Base-by-base conservation (phyloP, 495 filamentous ascomycete species). In the Aspergillus ellipticus region DNA sequence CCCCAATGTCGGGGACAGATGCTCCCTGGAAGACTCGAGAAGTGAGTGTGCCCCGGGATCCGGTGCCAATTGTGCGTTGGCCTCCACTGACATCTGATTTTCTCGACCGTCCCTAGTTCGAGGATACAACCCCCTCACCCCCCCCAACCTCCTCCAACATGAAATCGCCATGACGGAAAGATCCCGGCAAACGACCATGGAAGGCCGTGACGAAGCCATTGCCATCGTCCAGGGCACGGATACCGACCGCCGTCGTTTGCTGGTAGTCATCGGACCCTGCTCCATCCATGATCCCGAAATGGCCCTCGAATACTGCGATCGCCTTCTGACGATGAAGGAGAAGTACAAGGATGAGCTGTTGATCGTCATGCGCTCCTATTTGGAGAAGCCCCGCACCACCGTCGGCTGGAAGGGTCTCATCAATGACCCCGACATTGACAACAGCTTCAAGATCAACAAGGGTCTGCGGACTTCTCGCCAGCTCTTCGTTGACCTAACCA, bases 371-470 rank as follows among this genome's bases (percentile, higher is more conserved):
- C 89, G 95, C 47, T 88, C 90, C 49, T 99, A 99, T 81, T 85
- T 99, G 26, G 95, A 99, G 79, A 99, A 99, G 78, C 95, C 95
- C 20, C 86, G 95, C 60, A 99, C 95, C 13, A 99, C 95, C 0
- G 92, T 99, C 15, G 95, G 95, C 51, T 99, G 95, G 95, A 99
- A 99, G 76, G 95, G 95, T 13, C 79, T 99, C 58, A 96, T 99
- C 77, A 99, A 99, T 71, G 95, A 99, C 74, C 95, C 95, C 7
- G 92, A 97, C 61, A 96, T 99, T 70, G 93, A 99, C 72, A 91
- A 96, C 66, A 93, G 88, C 72, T 97, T 97, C 83, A 85, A 96
- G 72, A 97, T 99, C 76, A 99, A 97, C 80, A 96, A 97, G 78
- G 95, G 95, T 3, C 71, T 99, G 67, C 85, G 89, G 45, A 77